phyloP scores from a whole-genome alignment of 73 alveolate species.

The Effrenium voratum region DNA sequence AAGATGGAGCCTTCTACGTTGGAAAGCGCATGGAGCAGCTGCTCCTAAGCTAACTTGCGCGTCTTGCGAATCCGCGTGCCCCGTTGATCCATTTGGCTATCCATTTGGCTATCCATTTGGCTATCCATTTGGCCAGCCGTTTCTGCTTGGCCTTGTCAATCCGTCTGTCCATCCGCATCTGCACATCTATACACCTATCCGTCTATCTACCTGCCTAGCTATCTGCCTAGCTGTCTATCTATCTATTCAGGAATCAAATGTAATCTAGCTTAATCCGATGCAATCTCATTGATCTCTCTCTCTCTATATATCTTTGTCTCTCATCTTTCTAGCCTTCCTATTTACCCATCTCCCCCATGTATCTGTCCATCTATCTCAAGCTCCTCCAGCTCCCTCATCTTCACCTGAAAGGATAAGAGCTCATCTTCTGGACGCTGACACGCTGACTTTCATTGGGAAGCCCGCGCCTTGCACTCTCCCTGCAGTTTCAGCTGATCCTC shows the following conservation, averaged over 20 bases:
- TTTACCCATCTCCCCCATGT: too few relatives aligned
- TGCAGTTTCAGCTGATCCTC: slow-evolving; percentile 98
- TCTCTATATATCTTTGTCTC: too few relatives aligned
- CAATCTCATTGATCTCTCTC: too few relatives aligned
- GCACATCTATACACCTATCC: not conserved
- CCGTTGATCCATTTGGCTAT: slow-evolving; percentile 97
- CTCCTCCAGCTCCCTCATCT: slow-evolving; percentile 98
- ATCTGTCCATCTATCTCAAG: too few relatives aligned
- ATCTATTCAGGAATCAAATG: too few relatives aligned
- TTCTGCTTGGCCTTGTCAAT: not conserved
- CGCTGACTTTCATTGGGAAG: not conserved
- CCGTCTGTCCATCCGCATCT: not conserved
- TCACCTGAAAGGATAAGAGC: slow-evolving; percentile 94
- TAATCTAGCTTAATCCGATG: too few relatives aligned
- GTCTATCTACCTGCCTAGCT: too few relatives aligned
- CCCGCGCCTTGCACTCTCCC: slow-evolving; percentile 97
- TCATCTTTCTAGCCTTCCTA: too few relatives aligned
- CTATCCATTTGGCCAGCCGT: too few relatives aligned
- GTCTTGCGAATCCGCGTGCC: slow-evolving; percentile 96
- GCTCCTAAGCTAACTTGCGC: slow-evolving; percentile 95
- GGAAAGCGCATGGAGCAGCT: slow-evolving; percentile 98
- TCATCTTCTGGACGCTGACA: not conserved
- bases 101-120: slow-evolving; percentile 96
- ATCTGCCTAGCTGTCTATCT: too few relatives aligned
- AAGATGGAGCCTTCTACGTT: slow-evolving; percentile 99